A percentile compares a stretch with the other conserved stretches of the same genome.
These are phyloP conservation scores for Lantana camara DNA, from an alignment of 257 asterid genomes.

Conservation along the genomic window DNA sequence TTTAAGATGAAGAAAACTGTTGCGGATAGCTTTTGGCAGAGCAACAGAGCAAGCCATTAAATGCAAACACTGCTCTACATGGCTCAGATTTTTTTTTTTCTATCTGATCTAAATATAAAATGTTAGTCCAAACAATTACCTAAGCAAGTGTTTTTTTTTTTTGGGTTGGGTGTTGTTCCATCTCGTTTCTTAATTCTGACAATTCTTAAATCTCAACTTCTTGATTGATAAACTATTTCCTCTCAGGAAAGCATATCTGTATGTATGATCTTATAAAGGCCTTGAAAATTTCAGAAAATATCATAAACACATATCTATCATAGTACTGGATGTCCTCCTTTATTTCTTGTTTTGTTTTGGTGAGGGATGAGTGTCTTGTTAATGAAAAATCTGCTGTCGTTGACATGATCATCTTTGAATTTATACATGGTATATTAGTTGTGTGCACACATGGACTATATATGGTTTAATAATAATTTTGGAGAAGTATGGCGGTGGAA, in stretches of 20 bases:
- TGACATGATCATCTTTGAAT: slow-evolving; percentile 7
- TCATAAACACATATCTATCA: not conserved
- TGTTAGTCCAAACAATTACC: slow-evolving; percentile 2
- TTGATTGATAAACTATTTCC: not conserved
- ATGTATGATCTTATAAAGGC: not conserved
- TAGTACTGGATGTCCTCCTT: not conserved
- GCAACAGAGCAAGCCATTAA: not conserved
- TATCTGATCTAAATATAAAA: not conserved
- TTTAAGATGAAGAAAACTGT: not conserved
- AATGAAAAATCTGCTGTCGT: not conserved
- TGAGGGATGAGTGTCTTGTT: not conserved
- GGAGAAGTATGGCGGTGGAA: not conserved
- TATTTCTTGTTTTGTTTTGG: too few species aligned
- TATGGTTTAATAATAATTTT: slow-evolving; percentile 5
- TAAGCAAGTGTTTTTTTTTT: not conserved
- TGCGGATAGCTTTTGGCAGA: slow-evolving; percentile 6
- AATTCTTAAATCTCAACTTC: not conserved
- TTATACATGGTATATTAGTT: slow-evolving; percentile 14
- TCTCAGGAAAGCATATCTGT: not conserved
- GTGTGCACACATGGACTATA: slow-evolving; percentile 3
- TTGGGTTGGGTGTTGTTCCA: too few species aligned
- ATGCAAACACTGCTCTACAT: slow-evolving; percentile 2
- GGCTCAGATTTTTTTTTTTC: not conserved
- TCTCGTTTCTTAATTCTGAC: not conserved
- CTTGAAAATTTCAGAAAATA: not conserved